A percentile compares a stretch with the other conserved stretches of the same genome.
Evolutionary conservation across 2,329 filamentous ascomycete genomes (phyloP).

Genomic region (Teratosphaeriaceae sp.): DNA sequence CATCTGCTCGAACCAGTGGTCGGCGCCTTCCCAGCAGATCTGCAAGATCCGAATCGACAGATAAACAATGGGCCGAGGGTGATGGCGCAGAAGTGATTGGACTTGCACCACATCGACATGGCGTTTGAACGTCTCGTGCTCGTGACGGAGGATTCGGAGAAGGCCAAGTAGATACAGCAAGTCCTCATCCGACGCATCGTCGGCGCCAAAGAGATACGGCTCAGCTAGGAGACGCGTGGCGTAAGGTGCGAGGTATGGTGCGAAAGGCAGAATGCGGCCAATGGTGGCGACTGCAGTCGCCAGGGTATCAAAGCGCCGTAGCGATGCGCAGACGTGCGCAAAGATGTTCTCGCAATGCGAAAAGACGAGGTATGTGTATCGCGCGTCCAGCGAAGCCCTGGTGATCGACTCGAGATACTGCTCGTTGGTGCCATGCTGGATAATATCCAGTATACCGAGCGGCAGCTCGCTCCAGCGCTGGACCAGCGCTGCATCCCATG

Average conservation of each 20-base stretch:
- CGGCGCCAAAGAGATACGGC: constrained; percentile 8
- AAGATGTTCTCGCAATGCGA: constrained; percentile 67
- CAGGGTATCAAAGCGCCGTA: constrained; percentile 35
- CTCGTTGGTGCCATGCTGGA: constrained; percentile 56
- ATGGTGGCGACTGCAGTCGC: constrained; percentile 55
- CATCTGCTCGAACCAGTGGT: constrained; percentile 68
- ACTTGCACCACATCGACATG: constrained; percentile 61
- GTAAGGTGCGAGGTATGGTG: constrained; percentile 60
- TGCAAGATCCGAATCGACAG: constrained; percentile 77
- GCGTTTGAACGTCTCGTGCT: constrained; percentile 60
- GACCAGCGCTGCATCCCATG: constrained; percentile 23
- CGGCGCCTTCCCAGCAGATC: constrained; percentile 70
- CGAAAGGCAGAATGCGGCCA: constrained; percentile 73
- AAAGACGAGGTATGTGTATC: constrained; percentile 67
- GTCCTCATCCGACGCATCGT: constrained; percentile 13
- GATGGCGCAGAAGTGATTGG: constrained; percentile 59
- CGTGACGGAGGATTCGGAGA: constrained; percentile 74
- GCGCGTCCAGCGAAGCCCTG: constrained; percentile 60
- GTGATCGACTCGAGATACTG: constrained; percentile 67
- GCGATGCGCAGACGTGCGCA: constrained; percentile 68
- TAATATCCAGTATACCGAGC: constrained; percentile 59
- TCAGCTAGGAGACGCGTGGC: constrained; percentile 20
- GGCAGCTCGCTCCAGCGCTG: constrained; percentile 53
- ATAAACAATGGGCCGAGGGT: constrained; percentile 60
- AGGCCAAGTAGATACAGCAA: constrained; percentile 53